phyloP scores from a whole-genome alignment of 225 moss, liverwort and hornwort species.

The Pseudisothecium myosuroides region DNA sequence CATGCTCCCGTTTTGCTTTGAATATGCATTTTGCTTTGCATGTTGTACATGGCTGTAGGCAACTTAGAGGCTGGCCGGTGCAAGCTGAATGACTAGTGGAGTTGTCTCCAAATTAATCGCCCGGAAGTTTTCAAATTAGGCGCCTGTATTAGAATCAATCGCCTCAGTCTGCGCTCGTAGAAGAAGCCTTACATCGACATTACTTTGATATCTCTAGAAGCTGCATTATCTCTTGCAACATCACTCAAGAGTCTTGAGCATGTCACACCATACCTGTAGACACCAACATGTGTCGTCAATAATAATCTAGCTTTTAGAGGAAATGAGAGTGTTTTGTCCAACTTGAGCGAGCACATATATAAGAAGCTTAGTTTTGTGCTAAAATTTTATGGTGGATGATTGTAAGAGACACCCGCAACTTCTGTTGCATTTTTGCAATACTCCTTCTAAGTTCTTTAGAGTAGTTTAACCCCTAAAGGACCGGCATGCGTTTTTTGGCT shows the following conservation, averaged over 20 bases:
- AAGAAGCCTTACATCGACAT: neutral
- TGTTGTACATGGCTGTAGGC: no score
- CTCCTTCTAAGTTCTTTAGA: no score
- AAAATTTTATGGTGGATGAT: no score
- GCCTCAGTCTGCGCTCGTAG: neutral
- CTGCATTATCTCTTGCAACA: neutral
- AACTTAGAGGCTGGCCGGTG: neutral
- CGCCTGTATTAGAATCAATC: neutral
- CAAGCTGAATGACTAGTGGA: neutral
- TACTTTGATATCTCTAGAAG: neutral
- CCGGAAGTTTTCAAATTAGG: neutral
- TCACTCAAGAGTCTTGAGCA: neutral
- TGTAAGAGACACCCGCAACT: no score
- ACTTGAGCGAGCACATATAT: neutral
- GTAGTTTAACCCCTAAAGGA: no score
- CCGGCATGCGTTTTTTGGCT: no score
- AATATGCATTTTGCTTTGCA: neutral
- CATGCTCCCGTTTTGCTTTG: neutral
- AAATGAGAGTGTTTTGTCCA: neutral
- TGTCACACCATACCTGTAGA: neutral
- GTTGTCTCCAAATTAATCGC: neutral
- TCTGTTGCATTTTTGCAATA: no score
- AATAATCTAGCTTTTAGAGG: neutral
- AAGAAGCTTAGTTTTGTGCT: neutral
- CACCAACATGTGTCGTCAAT: neutral